Conservation (phyloP, 1,284 basidiomycete genomes). For the Sphagnurus paluster region DNA sequence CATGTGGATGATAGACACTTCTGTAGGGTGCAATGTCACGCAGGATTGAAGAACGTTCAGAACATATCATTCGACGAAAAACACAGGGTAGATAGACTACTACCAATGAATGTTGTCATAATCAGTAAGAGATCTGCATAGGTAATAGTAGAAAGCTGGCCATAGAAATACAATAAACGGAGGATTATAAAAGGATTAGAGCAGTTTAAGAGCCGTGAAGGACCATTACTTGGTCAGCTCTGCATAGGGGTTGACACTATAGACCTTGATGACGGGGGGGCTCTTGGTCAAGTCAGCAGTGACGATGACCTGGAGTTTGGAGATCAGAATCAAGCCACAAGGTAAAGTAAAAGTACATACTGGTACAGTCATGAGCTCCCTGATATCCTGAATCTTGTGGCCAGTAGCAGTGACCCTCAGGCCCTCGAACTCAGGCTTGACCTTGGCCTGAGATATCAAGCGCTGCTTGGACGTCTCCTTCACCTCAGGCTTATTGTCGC, state of each 20-base stretch:
- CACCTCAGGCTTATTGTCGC: slow-evolving; percentile 40
- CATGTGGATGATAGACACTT: too few relatives aligned
- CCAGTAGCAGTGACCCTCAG: slow-evolving; percentile 69
- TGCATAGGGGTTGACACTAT: slow-evolving; percentile 85
- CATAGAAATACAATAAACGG: slow-evolving; percentile 20
- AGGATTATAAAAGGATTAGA: too few relatives aligned
- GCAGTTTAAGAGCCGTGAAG: neutral
- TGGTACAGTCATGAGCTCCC: slow-evolving; percentile 86
- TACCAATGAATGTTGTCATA: slow-evolving; percentile 15
- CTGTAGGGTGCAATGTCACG: too few relatives aligned
- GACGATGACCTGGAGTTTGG: slow-evolving; percentile 71
- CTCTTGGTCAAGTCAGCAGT: slow-evolving; percentile 93
- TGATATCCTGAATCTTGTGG: slow-evolving; percentile 92
- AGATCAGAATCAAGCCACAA: slow-evolving; percentile 13
- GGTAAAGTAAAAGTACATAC: slow-evolving; percentile 47
- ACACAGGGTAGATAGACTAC: too few relatives aligned
- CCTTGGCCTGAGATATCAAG: slow-evolving; percentile 70
- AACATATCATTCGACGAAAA: slow-evolving; percentile 12
- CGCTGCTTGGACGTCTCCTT: slow-evolving; percentile 75
- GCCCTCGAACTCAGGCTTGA: slow-evolving; percentile 78
- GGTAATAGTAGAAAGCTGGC: slow-evolving; percentile 5
- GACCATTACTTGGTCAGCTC: slow-evolving; percentile 41
- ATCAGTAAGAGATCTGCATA: slow-evolving; percentile 19
- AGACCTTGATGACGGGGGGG: slow-evolving; percentile 92
- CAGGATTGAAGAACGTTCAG: neutral